Evolutionary conservation across 768 basidiomycete genomes (phyloP).

Genomic region (Naematelia encephala): DNA sequence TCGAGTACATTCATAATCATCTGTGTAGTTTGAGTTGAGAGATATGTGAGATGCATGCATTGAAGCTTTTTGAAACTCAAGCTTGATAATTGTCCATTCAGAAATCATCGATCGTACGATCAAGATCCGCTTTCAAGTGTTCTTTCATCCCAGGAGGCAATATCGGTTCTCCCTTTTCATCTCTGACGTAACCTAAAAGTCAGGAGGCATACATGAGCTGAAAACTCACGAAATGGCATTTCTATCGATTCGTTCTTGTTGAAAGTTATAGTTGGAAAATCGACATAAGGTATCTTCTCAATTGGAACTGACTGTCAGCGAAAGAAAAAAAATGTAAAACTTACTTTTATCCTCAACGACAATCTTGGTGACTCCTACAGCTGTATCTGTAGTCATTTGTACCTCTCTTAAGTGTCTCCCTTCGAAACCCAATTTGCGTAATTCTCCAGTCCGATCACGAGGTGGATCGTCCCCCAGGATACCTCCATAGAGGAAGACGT

Average conservation of each 20-base stretch:
- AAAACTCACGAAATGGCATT: conserved; percentile 87
- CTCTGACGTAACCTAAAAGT: conserved; percentile 56
- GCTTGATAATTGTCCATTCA: conserved; percentile 11
- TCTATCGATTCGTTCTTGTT: conserved; percentile 85
- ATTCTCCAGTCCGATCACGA: conserved; percentile 82
- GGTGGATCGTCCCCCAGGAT: conserved; percentile 88
- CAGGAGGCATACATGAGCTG: not conserved
- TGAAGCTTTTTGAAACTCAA: too few species aligned
- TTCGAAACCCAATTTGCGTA: conserved; percentile 82
- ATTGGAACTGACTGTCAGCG: conserved; percentile 57
- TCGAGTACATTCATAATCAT: too few species aligned
- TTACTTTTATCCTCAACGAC: conserved; percentile 70
- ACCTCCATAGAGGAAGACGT: conserved; percentile 83
- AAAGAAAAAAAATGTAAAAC: conserved; percentile 29
- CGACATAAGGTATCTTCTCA: conserved; percentile 59
- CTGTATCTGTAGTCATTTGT: conserved; percentile 99
- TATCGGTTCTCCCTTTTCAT: conserved; percentile 60
- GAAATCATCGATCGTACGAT: conserved; percentile 69
- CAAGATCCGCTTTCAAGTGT: conserved; percentile 76
- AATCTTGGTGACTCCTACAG: conserved; percentile 80
- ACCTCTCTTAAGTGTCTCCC: conserved; percentile 76
- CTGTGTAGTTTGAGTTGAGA: too few species aligned
- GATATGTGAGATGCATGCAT: too few species aligned
- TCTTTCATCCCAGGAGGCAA: conserved; percentile 88
- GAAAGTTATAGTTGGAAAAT: conserved; percentile 85